Evolutionary conservation across 1,284 basidiomycete genomes (phyloP).

Genomic region (Cryptococcus maquisensis): DNA sequence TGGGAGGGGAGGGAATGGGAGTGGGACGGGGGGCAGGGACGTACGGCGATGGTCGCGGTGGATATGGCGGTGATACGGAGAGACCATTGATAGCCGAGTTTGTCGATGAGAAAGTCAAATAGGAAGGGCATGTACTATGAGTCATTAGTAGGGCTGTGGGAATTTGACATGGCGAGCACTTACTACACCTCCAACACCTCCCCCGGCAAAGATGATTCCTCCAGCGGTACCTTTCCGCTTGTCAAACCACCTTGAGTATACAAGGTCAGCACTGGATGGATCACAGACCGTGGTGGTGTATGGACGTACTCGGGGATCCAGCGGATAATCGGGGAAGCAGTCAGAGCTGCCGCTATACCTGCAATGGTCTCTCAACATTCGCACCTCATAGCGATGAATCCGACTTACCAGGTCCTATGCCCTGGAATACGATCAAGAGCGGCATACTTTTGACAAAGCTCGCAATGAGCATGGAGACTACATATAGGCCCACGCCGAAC

Average conservation of each 20-base stretch:
- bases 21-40: slow-evolving; percentile 2
- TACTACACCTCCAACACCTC: slow-evolving; percentile 23
- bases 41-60: slow-evolving; percentile 15
- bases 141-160: too few species aligned
- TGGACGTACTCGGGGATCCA: slow-evolving; percentile 24
- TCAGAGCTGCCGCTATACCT: slow-evolving; percentile 19
- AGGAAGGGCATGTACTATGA: slow-evolving; percentile 23
- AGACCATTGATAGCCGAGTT: slow-evolving; percentile 18
- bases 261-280: too few species aligned
- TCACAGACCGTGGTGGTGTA: not conserved
- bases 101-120: slow-evolving; percentile 13
- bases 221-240: slow-evolving; percentile 17
- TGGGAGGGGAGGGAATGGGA: not conserved
- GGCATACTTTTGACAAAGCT: slow-evolving; percentile 14
- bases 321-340: slow-evolving; percentile 22
- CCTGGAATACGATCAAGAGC: slow-evolving; percentile 18
- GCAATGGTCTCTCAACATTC: not conserved
- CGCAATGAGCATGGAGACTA: slow-evolving; percentile 12
- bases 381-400: too few species aligned
- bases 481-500: slow-evolving; percentile 15
- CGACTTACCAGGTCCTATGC: not conserved
- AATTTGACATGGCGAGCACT: not conserved
- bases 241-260: slow-evolving; percentile 22
- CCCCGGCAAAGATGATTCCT: slow-evolving; percentile 24
- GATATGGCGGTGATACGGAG: slow-evolving; percentile 15